phyloP scores from a whole-genome alignment of 306 rosid genomes.

The Prunus kanzakura region DNA sequence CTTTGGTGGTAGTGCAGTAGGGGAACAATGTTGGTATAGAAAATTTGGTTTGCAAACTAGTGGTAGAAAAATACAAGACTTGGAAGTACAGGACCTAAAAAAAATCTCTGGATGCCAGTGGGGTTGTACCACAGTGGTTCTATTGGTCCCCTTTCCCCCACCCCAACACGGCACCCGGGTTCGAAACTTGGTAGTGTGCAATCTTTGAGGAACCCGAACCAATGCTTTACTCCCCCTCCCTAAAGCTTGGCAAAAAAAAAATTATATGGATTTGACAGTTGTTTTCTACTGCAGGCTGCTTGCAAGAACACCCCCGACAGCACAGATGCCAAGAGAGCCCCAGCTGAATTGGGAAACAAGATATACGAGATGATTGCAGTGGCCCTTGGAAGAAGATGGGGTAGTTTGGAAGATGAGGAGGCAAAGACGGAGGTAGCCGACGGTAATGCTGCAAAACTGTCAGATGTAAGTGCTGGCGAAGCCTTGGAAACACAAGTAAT shows the following conservation, averaged over 20 bases:
- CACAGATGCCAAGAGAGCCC: slow-evolving; percentile 83
- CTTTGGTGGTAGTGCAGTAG: neutral
- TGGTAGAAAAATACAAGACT: neutral
- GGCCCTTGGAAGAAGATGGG: slow-evolving; percentile 99
- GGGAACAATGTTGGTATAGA: neutral
- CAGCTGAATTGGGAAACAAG: slow-evolving; percentile 88
- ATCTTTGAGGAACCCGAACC: too few species aligned
- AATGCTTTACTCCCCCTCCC: too few species aligned
- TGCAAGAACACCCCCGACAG: slow-evolving; percentile 88
- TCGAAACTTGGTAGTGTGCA: too few species aligned
- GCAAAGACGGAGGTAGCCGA: slow-evolving; percentile 16
- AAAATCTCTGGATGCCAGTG: too few species aligned
- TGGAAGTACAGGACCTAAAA: too few species aligned
- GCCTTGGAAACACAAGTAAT: slow-evolving; percentile 53
- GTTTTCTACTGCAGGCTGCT: slow-evolving; percentile 59
- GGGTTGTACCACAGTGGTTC: too few species aligned
- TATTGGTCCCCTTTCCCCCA: too few species aligned
- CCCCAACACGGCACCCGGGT: too few species aligned
- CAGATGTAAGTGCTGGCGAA: slow-evolving; percentile 36
- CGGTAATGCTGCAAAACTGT: slow-evolving; percentile 17
- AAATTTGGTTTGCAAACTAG: neutral
- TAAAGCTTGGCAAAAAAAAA: too few species aligned
- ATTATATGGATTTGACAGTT: neutral
- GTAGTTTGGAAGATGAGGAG: slow-evolving; percentile 61
- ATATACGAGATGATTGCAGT: slow-evolving; percentile 91